Evolutionary conservation across 106 monocot species (phyloP), one percentile per base, ranked within the genome.

Genomic region (Dendrobium officinale): DNA sequence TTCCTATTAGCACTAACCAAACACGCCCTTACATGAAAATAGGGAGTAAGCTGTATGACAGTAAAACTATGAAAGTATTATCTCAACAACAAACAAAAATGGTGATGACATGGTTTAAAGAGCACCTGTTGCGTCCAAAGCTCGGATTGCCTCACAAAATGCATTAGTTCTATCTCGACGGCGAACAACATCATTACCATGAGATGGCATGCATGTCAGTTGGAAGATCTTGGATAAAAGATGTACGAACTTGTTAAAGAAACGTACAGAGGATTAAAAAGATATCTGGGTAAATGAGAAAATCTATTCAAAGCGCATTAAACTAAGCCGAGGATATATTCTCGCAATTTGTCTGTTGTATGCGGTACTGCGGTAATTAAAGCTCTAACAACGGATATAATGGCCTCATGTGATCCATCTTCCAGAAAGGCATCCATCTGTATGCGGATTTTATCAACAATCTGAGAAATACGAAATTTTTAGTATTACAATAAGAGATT

Each of bases 351-450:
- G 55, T 89, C 92, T 79, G 91, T 92, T 77, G 98, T 91, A 85
- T 95, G 98, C 75, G 98, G 98, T 79, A 95, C 98, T 31, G 98
- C 92, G 45, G 87, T 83, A 5, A 84, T 78, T 72, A 98, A 86
- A 77, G 98, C 91, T 70, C 87, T 88, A 55, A 95, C 75, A 81
- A 98, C 95, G 73, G 92, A 86, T 66, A 91, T 79, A 77, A 87
- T 93, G 81, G 95, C 98, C 82, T 98, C 98, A 85, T 95, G 95
- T 59, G 95, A 98, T 82, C 95, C 92, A 83, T 98, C 98, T 87
- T 98, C 98, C 42, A 98, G 88, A 83, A 98, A 98, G 81, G 95
- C 94, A 95, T 98, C 98, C 98, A 98, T 95, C 78, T 98, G 98
- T 77, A 98, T 79, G 41, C 87, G 90, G 80, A 98, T 95, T 85